Conservation (phyloP, 495 filamentous ascomycete species). For the Clohesyomyces aquaticus region DNA sequence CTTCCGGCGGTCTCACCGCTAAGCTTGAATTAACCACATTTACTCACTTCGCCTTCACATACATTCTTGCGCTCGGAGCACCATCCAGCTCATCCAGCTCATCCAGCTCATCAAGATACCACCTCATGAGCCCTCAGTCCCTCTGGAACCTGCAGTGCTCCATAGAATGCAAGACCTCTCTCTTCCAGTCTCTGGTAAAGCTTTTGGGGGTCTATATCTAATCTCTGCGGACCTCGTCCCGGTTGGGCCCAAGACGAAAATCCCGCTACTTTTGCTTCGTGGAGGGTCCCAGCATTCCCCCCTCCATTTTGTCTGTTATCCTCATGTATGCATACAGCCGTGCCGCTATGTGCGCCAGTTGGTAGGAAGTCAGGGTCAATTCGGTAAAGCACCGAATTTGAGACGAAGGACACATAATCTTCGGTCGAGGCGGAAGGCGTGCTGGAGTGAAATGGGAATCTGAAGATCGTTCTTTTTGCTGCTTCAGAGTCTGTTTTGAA, state of each 20-base stretch:
- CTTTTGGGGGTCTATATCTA: background rate
- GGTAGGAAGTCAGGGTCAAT: conserved; percentile 3
- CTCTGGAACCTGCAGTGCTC: conserved; percentile 1
- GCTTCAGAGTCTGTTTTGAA: background rate
- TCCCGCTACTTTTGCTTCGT: background rate
- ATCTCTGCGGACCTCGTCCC: background rate
- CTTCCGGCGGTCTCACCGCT: too few species aligned
- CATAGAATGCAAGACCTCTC: conserved; percentile 7
- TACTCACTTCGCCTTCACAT: too few species aligned
- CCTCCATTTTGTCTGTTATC: background rate
- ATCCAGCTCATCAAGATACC: too few species aligned
- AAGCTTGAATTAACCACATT: too few species aligned
- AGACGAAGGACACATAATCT: background rate
- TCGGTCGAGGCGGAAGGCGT: background rate
- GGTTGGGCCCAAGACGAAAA: background rate
- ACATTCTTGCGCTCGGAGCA: too few species aligned
- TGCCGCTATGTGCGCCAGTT: conserved; percentile 1
- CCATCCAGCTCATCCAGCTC: too few species aligned
- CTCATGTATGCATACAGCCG: conserved; percentile 3
- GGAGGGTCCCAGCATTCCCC: too few species aligned
- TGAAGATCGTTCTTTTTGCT: conserved; percentile 1
- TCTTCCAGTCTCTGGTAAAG: background rate
- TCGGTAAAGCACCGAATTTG: conserved; percentile 1
- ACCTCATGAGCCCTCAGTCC: background rate
- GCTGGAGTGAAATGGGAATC: background rate